Base-by-base conservation (phyloP, 805 yeast species). In the Candida nemodendra region DNA sequence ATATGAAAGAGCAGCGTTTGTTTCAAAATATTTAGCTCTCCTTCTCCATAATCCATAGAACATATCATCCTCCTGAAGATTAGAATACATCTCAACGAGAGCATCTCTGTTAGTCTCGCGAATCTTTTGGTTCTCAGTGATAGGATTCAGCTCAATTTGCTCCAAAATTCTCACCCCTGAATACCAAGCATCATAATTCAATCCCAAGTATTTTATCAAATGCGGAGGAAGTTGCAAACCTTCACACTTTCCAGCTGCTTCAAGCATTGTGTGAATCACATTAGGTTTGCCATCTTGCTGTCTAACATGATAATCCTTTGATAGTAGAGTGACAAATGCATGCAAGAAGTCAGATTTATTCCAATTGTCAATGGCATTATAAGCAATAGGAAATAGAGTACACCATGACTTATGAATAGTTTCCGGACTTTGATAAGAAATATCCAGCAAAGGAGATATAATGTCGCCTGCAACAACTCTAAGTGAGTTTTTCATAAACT, bases 1-100 rank as follows among this genome's bases (percentile, higher is more conserved):
- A 56, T 81, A 91, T 0, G 96, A 86, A 19, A 95, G 66, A 0
- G 98, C 99, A 28, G 93, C 78, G 44, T 85, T 88, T 0, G 99
- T 93, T 57, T 93, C 96, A 7, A 84, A 74, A 57, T 91, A 93
- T 62, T 91, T 91, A 6, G 98, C 95, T 41, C 97, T 75, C 59
- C 98, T 75, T 65, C 98, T 79, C 99, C 99, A 93, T 48, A 89
- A 71, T 3, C 99, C 99, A 59, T 93, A 93, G 59, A 90, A 93
- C 90, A 91, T 85, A 54, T 93, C 99, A 38, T 87, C 95, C 53
- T 93, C 99, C 51, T 88, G 95, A 36, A 93, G 64, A 7, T 84
- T 78, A 4, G 95, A 81, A 53, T 91, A 93, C 60, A 91, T 67
- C 62, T 95, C 97, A 24, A 89, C 78, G 30, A 93, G 64, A 0